Evolutionary conservation across 148 eudicot species (phyloP).

Genomic region (Camellia sinensis): DNA sequence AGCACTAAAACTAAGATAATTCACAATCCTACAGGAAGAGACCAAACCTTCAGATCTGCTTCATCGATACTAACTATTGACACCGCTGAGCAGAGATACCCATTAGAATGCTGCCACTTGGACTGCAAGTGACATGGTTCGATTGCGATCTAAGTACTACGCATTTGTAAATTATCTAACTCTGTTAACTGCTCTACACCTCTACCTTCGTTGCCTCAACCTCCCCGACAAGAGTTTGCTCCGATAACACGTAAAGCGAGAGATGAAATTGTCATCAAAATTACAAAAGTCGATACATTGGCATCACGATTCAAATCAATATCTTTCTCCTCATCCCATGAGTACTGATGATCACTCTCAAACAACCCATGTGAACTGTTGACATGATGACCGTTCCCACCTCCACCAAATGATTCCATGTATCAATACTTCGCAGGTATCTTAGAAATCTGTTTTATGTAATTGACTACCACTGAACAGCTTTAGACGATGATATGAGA

Average conservation of each 20-base stretch:
- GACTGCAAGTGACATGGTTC: background rate
- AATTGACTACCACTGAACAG: too few relatives aligned
- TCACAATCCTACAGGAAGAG: too few relatives aligned
- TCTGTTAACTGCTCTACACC: conserved; percentile 22
- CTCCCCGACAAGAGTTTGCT: conserved; percentile 34
- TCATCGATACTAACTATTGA: too few relatives aligned
- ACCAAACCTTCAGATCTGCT: too few relatives aligned
- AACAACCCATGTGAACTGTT: conserved; percentile 23
- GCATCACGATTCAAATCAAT: conserved; percentile 15
- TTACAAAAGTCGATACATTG: conserved; percentile 11
- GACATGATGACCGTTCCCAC: conserved; percentile 17
- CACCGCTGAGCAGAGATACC: too few relatives aligned
- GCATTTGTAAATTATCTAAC: conserved; percentile 6
- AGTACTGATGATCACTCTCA: conserved; percentile 29
- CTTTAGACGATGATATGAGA: too few relatives aligned
- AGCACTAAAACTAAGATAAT: too few relatives aligned
- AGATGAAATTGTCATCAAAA: conserved; percentile 18
- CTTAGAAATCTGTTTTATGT: too few relatives aligned
- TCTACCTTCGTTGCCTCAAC: conserved; percentile 30
- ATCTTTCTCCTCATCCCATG: conserved; percentile 31
- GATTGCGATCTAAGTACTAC: background rate
- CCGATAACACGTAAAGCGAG: conserved; percentile 32
- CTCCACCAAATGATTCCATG: conserved; percentile 23
- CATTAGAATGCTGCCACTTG: background rate
- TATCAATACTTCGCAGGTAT: too few relatives aligned